These are phyloP conservation scores for Hortiboletus flavorubellus DNA, from an alignment of 768 basidiomycete species.

Conservation along the genomic window DNA sequence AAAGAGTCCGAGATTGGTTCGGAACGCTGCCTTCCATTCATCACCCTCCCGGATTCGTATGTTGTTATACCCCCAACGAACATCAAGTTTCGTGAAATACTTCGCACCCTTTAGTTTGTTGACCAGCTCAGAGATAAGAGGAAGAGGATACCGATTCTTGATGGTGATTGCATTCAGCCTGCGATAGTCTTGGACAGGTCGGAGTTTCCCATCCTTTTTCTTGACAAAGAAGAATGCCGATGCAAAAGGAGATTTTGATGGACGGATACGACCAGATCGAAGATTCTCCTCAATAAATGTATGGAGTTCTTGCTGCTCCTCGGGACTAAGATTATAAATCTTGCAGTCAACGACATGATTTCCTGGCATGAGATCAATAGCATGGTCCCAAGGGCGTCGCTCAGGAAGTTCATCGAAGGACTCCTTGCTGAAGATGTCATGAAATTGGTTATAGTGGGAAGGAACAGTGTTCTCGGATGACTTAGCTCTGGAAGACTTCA, in stretches of 20 bases:
- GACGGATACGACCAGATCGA: neutral
- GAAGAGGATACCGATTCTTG: neutral
- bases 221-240: neutral
- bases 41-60: neutral
- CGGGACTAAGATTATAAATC: neutral
- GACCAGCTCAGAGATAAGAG: neutral
- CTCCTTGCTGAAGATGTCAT: too few relatives aligned
- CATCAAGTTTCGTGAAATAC: neutral
- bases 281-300: slow-evolving; percentile 26
- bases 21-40: neutral
- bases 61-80: neutral
- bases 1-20: slow-evolving; percentile 26
- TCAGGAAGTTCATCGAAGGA: too few relatives aligned
- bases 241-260: neutral
- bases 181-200: neutral
- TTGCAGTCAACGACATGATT: neutral
- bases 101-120: neutral
- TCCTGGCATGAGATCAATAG: too few relatives aligned
- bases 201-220: neutral
- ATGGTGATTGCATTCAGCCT: neutral
- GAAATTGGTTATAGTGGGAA: too few relatives aligned
- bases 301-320: neutral
- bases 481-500: too few relatives aligned
- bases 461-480: too few relatives aligned
- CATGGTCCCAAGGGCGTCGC: too few relatives aligned